Conservation (phyloP, 352 stramenopile genomes). For the Halophytophthora polymorphica region DNA sequence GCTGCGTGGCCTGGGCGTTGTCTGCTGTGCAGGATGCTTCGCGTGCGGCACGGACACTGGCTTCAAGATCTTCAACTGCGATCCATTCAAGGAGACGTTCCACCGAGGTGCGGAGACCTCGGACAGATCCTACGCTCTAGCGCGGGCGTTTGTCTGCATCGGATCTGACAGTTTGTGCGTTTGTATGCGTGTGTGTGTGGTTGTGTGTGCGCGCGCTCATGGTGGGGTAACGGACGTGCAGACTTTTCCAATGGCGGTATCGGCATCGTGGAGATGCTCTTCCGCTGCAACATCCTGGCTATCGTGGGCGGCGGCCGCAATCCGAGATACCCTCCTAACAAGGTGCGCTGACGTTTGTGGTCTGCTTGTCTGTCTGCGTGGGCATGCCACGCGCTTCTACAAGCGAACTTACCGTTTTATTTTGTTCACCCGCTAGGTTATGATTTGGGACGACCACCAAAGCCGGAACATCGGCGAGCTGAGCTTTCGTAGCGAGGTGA, state of each 20-base stretch:
- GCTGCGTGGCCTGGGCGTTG: not conserved
- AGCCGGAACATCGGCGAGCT: constrained; percentile 97
- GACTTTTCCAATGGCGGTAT: constrained; percentile 95
- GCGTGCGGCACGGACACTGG: constrained; percentile 94
- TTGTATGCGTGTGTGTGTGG: constrained; percentile 1
- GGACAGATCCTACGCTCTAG: too few species aligned
- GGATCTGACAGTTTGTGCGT: not conserved
- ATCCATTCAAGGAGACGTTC: constrained; percentile 97
- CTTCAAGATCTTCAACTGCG: constrained; percentile 99
- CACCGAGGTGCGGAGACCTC: constrained; percentile 62
- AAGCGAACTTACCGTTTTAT: not conserved
- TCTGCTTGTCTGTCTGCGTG: not conserved
- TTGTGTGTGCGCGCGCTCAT: not conserved
- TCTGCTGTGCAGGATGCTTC: constrained; percentile 79
- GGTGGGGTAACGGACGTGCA: constrained; percentile 11
- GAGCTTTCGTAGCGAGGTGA: constrained; percentile 96
- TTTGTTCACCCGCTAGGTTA: constrained; percentile 69
- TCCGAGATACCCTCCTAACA: constrained; percentile 95
- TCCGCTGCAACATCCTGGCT: constrained; percentile 98
- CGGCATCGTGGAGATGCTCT: constrained; percentile 99
- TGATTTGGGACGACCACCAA: constrained; percentile 99
- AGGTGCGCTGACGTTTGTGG: constrained; percentile 43
- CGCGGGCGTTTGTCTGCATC: not conserved
- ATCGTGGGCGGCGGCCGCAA: constrained; percentile 91
- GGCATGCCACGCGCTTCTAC: not conserved